These are phyloP conservation scores for Apiotrichum mycotoxinovorans DNA, from an alignment of 1,284 basidiomycete species.

Conservation along the genomic window DNA sequence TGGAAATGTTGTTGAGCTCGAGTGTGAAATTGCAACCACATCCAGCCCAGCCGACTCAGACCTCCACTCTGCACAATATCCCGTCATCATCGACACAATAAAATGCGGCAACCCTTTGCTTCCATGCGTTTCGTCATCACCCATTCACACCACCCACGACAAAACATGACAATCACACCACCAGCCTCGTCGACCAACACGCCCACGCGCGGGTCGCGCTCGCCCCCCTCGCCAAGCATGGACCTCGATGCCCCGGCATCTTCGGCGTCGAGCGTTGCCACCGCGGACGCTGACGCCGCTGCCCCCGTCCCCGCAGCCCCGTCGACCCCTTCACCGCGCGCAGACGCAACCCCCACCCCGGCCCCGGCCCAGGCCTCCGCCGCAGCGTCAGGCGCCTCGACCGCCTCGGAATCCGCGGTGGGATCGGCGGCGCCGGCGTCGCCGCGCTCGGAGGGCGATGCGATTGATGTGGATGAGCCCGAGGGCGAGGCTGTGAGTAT, in stretches of 20 bases:
- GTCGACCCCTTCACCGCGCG: neutral
- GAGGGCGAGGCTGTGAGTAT: neutral
- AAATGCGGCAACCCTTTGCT: too few relatives aligned
- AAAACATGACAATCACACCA: slow-evolving; percentile 20
- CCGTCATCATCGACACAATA: too few relatives aligned
- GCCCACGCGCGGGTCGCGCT: slow-evolving; percentile 16
- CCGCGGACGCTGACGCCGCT: neutral
- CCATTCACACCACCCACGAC: neutral
- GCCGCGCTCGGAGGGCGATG: neutral
- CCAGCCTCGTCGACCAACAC: slow-evolving; percentile 30
- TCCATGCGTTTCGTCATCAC: neutral
- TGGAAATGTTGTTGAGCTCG: too few relatives aligned
- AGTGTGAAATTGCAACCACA: too few relatives aligned
- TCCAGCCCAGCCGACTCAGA: too few relatives aligned
- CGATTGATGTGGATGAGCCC: neutral
- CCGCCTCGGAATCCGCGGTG: neutral
- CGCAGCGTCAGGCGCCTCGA: neutral
- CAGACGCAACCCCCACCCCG: neutral
- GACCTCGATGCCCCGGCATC: slow-evolving; percentile 4
- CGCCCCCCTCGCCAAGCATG: slow-evolving; percentile 1
- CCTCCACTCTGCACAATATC: too few relatives aligned
- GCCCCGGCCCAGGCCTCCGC: neutral
- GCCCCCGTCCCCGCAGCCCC: too few relatives aligned
- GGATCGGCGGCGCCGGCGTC: neutral
- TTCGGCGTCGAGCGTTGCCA: too few relatives aligned